Conservation (phyloP, 441 rosid genomes). For the Adansonia madagascariensis region DNA sequence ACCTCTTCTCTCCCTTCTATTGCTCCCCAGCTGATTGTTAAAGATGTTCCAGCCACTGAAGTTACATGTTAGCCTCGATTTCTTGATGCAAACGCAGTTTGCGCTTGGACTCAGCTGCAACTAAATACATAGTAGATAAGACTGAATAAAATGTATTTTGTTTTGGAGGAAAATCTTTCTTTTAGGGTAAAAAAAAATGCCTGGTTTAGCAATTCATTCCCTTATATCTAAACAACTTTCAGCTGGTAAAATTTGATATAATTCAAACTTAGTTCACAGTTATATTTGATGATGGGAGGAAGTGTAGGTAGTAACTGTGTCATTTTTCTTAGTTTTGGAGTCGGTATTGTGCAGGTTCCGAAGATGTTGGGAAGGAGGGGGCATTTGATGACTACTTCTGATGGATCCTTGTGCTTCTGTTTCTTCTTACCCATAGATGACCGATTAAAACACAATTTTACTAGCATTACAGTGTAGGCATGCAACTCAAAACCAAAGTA, state of each 20-base stretch:
- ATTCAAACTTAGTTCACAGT: conserved; percentile 7
- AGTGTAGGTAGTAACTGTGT: conserved; percentile 22
- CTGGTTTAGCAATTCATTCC: conserved; percentile 8
- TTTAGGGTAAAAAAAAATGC: not conserved
- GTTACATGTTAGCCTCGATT: conserved; percentile 54
- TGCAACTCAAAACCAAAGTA: not conserved
- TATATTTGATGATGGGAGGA: conserved; percentile 27
- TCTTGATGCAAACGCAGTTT: conserved; percentile 18
- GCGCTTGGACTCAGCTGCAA: conserved; percentile 23
- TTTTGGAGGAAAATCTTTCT: conserved; percentile 4
- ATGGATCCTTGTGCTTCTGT: conserved; percentile 33
- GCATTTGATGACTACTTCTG: conserved; percentile 86
- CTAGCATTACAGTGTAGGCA: not conserved
- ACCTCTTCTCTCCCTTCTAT: conserved; percentile 40
- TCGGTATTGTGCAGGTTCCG: conserved; percentile 58
- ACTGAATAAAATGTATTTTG: not conserved
- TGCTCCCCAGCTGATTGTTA: conserved; percentile 54
- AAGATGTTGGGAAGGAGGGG: conserved; percentile 58
- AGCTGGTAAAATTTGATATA: not conserved
- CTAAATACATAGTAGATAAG: conserved; percentile 7
- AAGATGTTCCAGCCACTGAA: conserved; percentile 62
- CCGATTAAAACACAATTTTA: not conserved
- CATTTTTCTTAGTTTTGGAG: conserved; percentile 29
- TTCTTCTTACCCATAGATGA: not conserved
- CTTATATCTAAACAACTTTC: not conserved